Percentiles rank a stretch among this genome's conserved stretches.
Conservation (phyloP, 2,329 filamentous ascomycete genomes). For the Knufia fluminis region DNA sequence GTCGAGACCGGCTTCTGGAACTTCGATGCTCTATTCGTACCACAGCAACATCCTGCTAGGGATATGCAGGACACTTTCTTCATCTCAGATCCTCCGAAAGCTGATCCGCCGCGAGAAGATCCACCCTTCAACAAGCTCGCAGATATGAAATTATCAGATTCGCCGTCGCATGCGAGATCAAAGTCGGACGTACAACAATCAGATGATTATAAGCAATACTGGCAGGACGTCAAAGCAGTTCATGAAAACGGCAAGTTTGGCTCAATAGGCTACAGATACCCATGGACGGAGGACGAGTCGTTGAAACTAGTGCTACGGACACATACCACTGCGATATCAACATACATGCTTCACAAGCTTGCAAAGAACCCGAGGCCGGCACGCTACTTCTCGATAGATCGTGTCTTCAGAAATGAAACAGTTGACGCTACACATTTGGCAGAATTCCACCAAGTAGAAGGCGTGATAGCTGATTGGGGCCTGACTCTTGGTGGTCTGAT, state of each 20-base stretch:
- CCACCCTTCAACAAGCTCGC: constrained; percentile 36
- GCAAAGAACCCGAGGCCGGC: constrained; percentile 74
- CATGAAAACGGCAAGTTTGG: constrained; percentile 89
- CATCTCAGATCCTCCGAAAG: constrained; percentile 75
- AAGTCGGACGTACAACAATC: constrained; percentile 36
- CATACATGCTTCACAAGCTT: constrained; percentile 83
- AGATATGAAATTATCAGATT: constrained; percentile 31
- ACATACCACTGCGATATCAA: constrained; percentile 87
- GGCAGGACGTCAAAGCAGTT: constrained; percentile 75
- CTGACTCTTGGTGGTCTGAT: constrained; percentile 87
- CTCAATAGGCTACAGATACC: constrained; percentile 92
- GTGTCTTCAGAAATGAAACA: constrained; percentile 95
- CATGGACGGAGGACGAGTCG: constrained; percentile 81
- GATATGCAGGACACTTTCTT: constrained; percentile 99
- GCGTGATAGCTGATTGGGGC: constrained; percentile 94
- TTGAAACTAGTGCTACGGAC: constrained; percentile 83
- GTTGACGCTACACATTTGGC: constrained; percentile 94
- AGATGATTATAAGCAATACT: constrained; percentile 73
- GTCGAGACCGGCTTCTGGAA: constrained; percentile 99
- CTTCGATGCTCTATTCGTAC: constrained; percentile 92
- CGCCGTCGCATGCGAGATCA: constrained; percentile 45
- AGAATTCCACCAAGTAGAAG: constrained; percentile 98
- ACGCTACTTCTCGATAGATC: constrained; percentile 97
- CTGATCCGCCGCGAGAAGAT: constrained; percentile 57
- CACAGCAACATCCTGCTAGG: constrained; percentile 93